A percentile compares a stretch with the other conserved stretches of the same genome.
phyloP scores from a whole-genome alignment of 805 yeast species.

The Groenewaldozyma salmanticensis region DNA sequence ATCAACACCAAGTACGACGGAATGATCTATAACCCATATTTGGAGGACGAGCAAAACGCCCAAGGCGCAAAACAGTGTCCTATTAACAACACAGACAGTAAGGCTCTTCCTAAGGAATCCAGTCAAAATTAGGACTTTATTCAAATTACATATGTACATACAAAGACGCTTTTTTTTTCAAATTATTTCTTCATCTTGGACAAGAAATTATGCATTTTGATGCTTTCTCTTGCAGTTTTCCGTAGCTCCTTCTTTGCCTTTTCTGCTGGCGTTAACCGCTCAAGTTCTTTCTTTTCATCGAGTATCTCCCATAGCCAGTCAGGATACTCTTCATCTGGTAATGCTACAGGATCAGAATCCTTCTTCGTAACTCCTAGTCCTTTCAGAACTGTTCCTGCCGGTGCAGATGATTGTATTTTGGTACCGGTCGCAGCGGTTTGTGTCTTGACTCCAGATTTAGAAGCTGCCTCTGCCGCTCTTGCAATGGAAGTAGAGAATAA shows the following conservation, averaged over 20 bases:
- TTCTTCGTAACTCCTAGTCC: conserved; percentile 65
- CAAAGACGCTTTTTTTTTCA: background rate
- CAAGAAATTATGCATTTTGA: conserved; percentile 73
- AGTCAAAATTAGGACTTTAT: too few species aligned
- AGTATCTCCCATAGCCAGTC: conserved; percentile 87
- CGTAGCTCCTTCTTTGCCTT: conserved; percentile 64
- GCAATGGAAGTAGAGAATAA: background rate
- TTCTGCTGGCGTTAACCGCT: conserved; percentile 47
- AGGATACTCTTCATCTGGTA: conserved; percentile 84
- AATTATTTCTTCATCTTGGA: conserved; percentile 36
- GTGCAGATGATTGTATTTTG: conserved; percentile 20
- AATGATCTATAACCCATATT: background rate
- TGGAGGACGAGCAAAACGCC: background rate
- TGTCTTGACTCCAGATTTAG: too few species aligned
- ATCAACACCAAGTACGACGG: background rate
- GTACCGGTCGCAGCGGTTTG: background rate
- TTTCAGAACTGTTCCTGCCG: conserved; percentile 47
- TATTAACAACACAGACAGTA: too few species aligned
- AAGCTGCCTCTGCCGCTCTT: background rate
- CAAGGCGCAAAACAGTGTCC: background rate
- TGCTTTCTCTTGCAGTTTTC: conserved; percentile 53
- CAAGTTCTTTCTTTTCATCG: conserved; percentile 51
- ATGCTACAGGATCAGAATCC: conserved; percentile 83
- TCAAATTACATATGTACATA: conserved; percentile 1
- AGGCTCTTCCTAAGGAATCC: too few species aligned